Base-by-base conservation (phyloP, 352 stramenopile genomes). In the Globisporangium nunn region DNA sequence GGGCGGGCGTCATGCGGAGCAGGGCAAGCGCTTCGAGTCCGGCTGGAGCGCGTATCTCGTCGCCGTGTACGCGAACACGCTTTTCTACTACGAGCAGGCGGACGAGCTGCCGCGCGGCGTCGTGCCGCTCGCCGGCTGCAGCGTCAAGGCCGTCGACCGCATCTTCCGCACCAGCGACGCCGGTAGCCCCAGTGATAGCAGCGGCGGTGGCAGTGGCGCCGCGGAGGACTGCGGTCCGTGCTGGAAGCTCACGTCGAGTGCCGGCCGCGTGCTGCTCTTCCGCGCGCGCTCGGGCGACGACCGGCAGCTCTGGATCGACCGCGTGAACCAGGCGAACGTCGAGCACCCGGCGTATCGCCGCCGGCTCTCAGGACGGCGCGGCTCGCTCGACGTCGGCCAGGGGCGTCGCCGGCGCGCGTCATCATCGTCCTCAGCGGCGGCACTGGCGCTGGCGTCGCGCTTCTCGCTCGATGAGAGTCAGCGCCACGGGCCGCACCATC, bases 61-160 rank as follows among this genome's bases (percentile, higher is more conserved):
- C 17, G 73, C 70, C 8, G 50, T 90, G 10, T 86, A 87, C 54
- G 75, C 76, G 30, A 66, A 81, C 53, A 64, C 68, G 50, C 70
- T 90, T 18, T 88, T 86, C 52, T 87, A 85, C 59, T 90, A 80
- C 56, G 74, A 82, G 4, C 61, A 75, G n/a, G 50, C 77, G 23
- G 62, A 80, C 18, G 68, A 71, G 3, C 71, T 78, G 44, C 80
- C 80, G 31, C 64, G 69, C 23, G 78, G 71, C 40, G 67, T 87
- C 28, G 62, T 90, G 50, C 76, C 75, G 39, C 64, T 90, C 8
- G 46, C 62, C 3, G 72, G 80, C 40, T 75, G 69, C 45, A 68
- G 68, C 6, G 62, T 87, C 6, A 72, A 71, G 57, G 49, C 77
- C 4, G 75, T 90, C 17, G 80, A 90, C 52, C 69, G 78, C 33